Base-by-base conservation (phyloP, 768 basidiomycete species). In the Trametes sanguinea region DNA sequence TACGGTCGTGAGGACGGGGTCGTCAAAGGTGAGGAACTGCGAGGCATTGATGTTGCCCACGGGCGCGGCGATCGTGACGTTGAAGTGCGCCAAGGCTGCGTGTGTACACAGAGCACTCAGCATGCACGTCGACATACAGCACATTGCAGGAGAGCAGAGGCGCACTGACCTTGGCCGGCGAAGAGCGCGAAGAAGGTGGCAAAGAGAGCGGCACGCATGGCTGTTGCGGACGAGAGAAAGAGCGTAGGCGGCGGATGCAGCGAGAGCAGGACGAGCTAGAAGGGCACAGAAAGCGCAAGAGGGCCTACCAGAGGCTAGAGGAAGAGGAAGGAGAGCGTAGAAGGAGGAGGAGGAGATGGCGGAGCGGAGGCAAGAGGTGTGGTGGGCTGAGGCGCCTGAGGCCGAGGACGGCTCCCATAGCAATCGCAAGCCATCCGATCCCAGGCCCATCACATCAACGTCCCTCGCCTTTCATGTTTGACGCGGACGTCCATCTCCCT, bases 131-230 rank as follows among this genome's bases (percentile, higher is more conserved):
- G 11, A 29, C 17, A 4, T 10, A 51, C 7, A 3, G n/a, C 9
- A 9, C 17, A 17, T 14, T 13, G 33, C 30, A 33, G 64, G 22
- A 45, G 35, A 27, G 8, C 29, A 13, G 39, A 2, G 3, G 8
- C 57, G 14, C 22, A 56, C 67, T 46, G 67, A 86, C 88, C 85
- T 84, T 80, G 85, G 65, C 84, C 78, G 71, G 83, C 84, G 76
- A 67, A 60, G 57, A 87, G 78, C 67, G 74, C 74, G 56, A 74
- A 66, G 57, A 83, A 67, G 48, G 78, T 71, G 64, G 72, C 56
- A 61, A 76, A 47, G 64, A 70, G 65, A 59, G 67, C 8, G 32
- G 71, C 59, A 39, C 42, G 55, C 51, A 57, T 56, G 44, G 27
- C 44, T 32, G 32, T 35, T 27, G 35, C 29, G 9, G 22, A 22